phyloP scores from a whole-genome alignment of 2,329 filamentous ascomycete genomes.

The Colletotrichum tropicale region DNA sequence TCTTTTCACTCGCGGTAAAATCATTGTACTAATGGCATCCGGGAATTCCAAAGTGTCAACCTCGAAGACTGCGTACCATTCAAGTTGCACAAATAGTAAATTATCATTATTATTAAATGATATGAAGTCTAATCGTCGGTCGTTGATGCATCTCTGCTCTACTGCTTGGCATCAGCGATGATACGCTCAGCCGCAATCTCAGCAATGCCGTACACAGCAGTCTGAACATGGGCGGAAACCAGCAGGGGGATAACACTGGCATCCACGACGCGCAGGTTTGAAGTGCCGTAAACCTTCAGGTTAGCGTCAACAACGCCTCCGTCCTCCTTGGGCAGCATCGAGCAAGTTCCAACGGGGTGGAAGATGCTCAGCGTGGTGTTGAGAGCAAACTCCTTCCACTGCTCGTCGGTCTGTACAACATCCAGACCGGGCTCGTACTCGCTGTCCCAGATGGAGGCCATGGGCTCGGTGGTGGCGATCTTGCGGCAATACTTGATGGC shows the following conservation, averaged over 20 bases:
- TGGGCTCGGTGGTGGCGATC: slow-evolving; percentile 33
- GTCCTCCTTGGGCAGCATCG: slow-evolving; percentile 49
- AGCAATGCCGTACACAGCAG: slow-evolving; percentile 56
- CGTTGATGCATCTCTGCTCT: background rate
- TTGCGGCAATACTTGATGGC: slow-evolving; percentile 34
- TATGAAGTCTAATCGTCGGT: background rate
- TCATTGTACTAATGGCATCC: background rate
- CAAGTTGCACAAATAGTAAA: background rate
- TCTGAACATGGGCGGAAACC: slow-evolving; percentile 52
- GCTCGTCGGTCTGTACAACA: slow-evolving; percentile 19
- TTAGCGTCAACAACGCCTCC: slow-evolving; percentile 49
- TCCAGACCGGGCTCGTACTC: slow-evolving; percentile 38
- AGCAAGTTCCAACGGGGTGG: slow-evolving; percentile 48
- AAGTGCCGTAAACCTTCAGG: slow-evolving; percentile 52
- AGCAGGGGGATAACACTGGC: slow-evolving; percentile 54
- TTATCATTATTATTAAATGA: background rate
- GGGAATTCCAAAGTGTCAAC: background rate
- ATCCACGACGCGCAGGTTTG: slow-evolving; percentile 53
- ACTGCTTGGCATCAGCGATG: slow-evolving; percentile 7
- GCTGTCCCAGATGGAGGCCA: slow-evolving; percentile 30
- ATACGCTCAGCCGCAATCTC: slow-evolving; percentile 46
- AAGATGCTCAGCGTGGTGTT: slow-evolving; percentile 30
- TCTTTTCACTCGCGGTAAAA: background rate
- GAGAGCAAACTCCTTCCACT: slow-evolving; percentile 23
- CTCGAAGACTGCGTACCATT: background rate